Base-by-base conservation (phyloP, 1,284 basidiomycete genomes). In the Leccinum fallax region DNA sequence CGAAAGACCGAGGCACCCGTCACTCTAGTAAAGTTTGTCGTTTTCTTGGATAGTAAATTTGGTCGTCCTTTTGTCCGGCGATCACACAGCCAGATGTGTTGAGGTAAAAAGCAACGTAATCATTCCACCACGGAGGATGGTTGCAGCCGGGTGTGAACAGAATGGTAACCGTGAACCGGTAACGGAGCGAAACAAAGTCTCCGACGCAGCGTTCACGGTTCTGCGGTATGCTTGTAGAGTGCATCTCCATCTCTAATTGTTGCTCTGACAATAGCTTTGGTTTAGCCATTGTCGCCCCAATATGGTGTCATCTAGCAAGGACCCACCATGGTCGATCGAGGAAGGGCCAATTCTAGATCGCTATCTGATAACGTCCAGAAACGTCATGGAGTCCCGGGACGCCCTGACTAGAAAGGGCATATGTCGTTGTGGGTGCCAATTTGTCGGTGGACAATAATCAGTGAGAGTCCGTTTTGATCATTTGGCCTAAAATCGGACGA, bases 221-320 rank as follows among this genome's bases (percentile, higher is more conserved):
- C 43, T 46, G 43, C 11, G 43, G 19, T 11, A 21, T 46, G 43
- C 19, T 46, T 46, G 43, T 21, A 10, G 43, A 46, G 11, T 21
- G 43, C 11, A 46, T 11, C 43, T 21, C 24, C 9, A 15, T 51
- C 26, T 26, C 7, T 11, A 15, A 34, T 55, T 8, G 58, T 51
- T 19, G 43, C 55, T 26, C 51, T 21, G 24, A 26, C 55, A 19
- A 49, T n/a, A 2, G 43, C 56, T 19, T 43, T 55, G 55, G 0
- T 30, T 57, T 5, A 66, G 52, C 58, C 59, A 63, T 43, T 59
- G 66, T 48, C 49, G 59, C 56, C 60, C 51, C 19, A 61, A 21
- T 48, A 21, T 53, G 19, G 55, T 43, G 10, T 61, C 53, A 28
- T 60, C 40, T 38, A 16, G 54, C 58, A 34, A 60, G 56, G 38